These are phyloP conservation scores for Saccharum spontaneum DNA, from an alignment of 176 grass and related monocot genomes.

Conservation along the genomic window DNA sequence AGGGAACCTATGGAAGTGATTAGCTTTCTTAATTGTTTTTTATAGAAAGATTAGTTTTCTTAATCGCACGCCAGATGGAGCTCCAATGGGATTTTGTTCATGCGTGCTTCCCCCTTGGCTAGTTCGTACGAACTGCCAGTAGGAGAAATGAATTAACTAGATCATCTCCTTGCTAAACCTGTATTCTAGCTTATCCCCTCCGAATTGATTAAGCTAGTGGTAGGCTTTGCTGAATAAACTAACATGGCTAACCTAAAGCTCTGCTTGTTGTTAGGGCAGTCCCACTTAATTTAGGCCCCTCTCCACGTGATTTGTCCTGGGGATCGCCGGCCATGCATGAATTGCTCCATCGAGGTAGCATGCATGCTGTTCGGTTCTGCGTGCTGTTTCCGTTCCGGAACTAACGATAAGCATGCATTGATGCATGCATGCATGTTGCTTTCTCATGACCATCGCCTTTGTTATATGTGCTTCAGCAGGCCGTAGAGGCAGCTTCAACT, in stretches of 20 bases:
- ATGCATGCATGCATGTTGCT: too few species aligned
- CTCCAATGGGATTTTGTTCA: not conserved
- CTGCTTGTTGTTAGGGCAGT: not conserved
- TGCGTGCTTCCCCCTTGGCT: slow-evolving; percentile 33
- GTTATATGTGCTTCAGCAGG: too few species aligned
- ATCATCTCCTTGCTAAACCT: slow-evolving; percentile 12
- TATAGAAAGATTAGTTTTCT: slow-evolving; percentile 32
- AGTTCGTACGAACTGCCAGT: slow-evolving; percentile 21
- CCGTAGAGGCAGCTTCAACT: too few species aligned
- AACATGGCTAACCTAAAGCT: slow-evolving; percentile 31
- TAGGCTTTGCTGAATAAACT: slow-evolving; percentile 26
- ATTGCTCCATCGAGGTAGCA: too few species aligned
- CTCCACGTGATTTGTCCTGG: slow-evolving; percentile 36
- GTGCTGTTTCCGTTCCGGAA: too few species aligned
- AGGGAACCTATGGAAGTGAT: slow-evolving; percentile 31
- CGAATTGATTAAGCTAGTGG: slow-evolving; percentile 36
- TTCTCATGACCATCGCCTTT: too few species aligned
- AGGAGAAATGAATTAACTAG: slow-evolving; percentile 21
- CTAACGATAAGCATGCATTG: too few species aligned
- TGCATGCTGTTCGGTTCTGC: too few species aligned
- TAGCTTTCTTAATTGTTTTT: slow-evolving; percentile 39
- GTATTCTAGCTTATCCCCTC: slow-evolving; percentile 50
- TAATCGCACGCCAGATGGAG: slow-evolving; percentile 41
- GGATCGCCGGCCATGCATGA: too few species aligned
- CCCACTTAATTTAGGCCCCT: slow-evolving; percentile 30